phyloP scores from a whole-genome alignment of 805 yeast genomes.

The Kurtzmaniella fragi region DNA sequence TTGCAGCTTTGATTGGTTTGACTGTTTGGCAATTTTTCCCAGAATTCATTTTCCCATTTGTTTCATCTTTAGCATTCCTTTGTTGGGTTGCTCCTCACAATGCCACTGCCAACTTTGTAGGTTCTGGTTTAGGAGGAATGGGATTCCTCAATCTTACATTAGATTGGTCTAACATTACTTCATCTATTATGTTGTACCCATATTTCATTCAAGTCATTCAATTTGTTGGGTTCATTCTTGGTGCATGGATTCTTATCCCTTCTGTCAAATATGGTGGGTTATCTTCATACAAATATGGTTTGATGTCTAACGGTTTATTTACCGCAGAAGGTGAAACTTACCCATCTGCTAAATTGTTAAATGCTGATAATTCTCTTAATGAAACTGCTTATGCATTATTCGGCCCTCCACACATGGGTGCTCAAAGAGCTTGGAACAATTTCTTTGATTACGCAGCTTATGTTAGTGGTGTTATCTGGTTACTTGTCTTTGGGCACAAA shows the following conservation, averaged over 20 bases:
- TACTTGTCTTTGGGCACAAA: slow-evolving; percentile 31
- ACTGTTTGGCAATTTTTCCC: slow-evolving; percentile 47
- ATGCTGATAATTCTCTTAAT: slow-evolving; percentile 35
- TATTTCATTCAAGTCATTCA: slow-evolving; percentile 49
- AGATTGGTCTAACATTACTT: slow-evolving; percentile 52
- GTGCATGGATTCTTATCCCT: slow-evolving; percentile 49
- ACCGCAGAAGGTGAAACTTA: slow-evolving; percentile 32
- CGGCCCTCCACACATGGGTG: slow-evolving; percentile 45
- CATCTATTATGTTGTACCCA: slow-evolving; percentile 45
- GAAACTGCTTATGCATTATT: slow-evolving; percentile 39
- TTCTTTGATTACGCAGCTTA: slow-evolving; percentile 52
- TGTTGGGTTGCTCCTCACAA: slow-evolving; percentile 47
- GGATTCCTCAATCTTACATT: slow-evolving; percentile 44
- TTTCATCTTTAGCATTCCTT: slow-evolving; percentile 43
- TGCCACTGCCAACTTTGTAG: slow-evolving; percentile 37
- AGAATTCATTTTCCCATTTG: slow-evolving; percentile 43
- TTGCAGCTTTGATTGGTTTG: slow-evolving; percentile 25
- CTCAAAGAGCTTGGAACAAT: slow-evolving; percentile 47
- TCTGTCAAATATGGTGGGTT: slow-evolving; percentile 40
- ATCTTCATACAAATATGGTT: slow-evolving; percentile 27
- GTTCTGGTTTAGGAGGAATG: slow-evolving; percentile 51
- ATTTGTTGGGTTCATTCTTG: slow-evolving; percentile 40
- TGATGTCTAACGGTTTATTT: slow-evolving; percentile 45
- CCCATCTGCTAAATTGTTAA: slow-evolving; percentile 39
- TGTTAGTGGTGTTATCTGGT: slow-evolving; percentile 44